Conservation (phyloP, 495 filamentous ascomycete genomes). For the Penicillium robsamsonii region DNA sequence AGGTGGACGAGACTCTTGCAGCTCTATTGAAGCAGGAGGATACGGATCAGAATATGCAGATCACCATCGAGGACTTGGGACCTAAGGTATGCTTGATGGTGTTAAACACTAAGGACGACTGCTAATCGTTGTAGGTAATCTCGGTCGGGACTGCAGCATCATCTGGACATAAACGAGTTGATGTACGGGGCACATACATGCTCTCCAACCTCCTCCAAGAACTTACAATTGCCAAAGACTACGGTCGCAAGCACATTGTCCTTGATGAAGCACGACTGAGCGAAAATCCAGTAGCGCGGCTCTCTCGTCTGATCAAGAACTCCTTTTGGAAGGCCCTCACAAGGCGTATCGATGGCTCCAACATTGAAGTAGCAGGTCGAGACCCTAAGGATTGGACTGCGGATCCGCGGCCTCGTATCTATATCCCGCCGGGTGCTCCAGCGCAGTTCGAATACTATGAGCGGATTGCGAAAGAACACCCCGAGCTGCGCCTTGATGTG, state of each 20-base stretch:
- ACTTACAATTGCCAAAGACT: slow-evolving; percentile 82
- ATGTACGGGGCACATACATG: slow-evolving; percentile 92
- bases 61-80: slow-evolving; percentile 92
- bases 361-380: slow-evolving; percentile 77
- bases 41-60: slow-evolving; percentile 87
- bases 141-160: slow-evolving; percentile 83
- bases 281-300: slow-evolving; percentile 86
- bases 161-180: slow-evolving; percentile 75
- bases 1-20: slow-evolving; percentile 72
- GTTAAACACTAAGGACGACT: not conserved
- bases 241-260: slow-evolving; percentile 77
- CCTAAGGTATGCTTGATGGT: slow-evolving; percentile 66
- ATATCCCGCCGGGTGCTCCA: slow-evolving; percentile 78
- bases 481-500: slow-evolving; percentile 84
- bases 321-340: slow-evolving; percentile 90
- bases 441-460: slow-evolving; percentile 88
- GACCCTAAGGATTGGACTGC: slow-evolving; percentile 92
- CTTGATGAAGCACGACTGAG: slow-evolving; percentile 84
- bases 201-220: slow-evolving; percentile 94
- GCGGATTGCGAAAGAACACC: slow-evolving; percentile 67
- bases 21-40: slow-evolving; percentile 77
- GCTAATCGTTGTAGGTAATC: slow-evolving; percentile 53
- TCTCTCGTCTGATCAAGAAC: slow-evolving; percentile 79
- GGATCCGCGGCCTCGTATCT: slow-evolving; percentile 86
- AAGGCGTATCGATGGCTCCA: slow-evolving; percentile 80